Percentiles rank a stretch among this genome's conserved stretches.
Evolutionary conservation across 2,329 filamentous ascomycete species (phyloP).

Genomic region (Aureobasidium sp.): DNA sequence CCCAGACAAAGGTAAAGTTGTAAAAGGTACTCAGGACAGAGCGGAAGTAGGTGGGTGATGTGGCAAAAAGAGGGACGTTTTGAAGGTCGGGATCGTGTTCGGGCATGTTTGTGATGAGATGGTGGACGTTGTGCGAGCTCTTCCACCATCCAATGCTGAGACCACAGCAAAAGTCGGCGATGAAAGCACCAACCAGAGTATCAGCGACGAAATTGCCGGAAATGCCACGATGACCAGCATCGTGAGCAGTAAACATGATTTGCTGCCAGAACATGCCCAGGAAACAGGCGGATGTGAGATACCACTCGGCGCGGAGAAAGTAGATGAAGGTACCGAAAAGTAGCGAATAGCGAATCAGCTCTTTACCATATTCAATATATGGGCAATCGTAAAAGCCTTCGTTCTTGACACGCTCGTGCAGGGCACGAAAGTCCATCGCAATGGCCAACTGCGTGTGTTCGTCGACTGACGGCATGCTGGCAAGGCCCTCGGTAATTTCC

Average conservation of each 20-base stretch:
- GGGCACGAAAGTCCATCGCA: constrained; percentile 46
- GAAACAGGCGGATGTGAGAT: constrained; percentile 50
- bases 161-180: constrained; percentile 60
- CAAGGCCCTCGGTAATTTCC: constrained; percentile 33
- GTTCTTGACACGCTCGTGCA: constrained; percentile 50
- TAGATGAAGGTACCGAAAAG: constrained; percentile 46
- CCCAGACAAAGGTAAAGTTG: constrained; percentile 70
- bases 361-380: constrained; percentile 54
- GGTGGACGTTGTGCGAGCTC: constrained; percentile 61
- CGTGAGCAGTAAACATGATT: constrained; percentile 62
- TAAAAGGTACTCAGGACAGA: constrained; percentile 76
- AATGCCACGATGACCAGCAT: constrained; percentile 58
- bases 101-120: constrained; percentile 58
- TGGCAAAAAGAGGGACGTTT: constrained; percentile 78
- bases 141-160: constrained; percentile 65
- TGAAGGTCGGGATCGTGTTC: constrained; percentile 39
- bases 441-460: constrained; percentile 49
- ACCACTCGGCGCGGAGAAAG: constrained; percentile 47
- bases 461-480: constrained; percentile 47
- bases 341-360: constrained; percentile 47
- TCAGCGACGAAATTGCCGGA: constrained; percentile 53
- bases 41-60: constrained; percentile 72
- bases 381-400: constrained; percentile 53
- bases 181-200: constrained; percentile 55
- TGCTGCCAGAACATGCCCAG: constrained; percentile 62